phyloP scores from a whole-genome alignment of 768 basidiomycete genomes.

The Bullera alba region DNA sequence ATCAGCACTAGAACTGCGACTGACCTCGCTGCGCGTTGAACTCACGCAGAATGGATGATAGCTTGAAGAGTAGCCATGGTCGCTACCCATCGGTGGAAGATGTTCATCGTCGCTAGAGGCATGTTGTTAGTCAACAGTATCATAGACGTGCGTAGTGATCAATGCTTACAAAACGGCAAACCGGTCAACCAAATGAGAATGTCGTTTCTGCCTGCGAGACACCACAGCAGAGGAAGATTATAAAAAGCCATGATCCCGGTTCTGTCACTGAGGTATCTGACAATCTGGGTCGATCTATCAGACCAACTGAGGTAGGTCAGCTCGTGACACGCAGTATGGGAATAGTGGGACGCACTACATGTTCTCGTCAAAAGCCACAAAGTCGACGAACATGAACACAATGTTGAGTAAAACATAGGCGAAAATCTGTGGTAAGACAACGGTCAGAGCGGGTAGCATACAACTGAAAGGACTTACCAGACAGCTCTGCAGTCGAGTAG shows the following conservation, averaged over 20 bases:
- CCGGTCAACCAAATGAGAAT: conserved; percentile 25
- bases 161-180: conserved; percentile 30
- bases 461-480: conserved; percentile 9
- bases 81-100: conserved; percentile 27
- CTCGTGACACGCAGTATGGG: too few relatives aligned
- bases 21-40: too few relatives aligned
- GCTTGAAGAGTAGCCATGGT: conserved; percentile 13
- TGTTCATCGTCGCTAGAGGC: conserved; percentile 11
- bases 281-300: conserved; percentile 3
- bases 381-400: conserved; percentile 12
- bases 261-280: conserved; percentile 18
- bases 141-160: too few relatives aligned
- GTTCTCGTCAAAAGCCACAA: conserved; percentile 19
- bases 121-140: too few relatives aligned
- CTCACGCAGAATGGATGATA: conserved; percentile 18
- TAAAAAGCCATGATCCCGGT: conserved; percentile 29
- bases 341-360: conserved; percentile 18
- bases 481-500: conserved; percentile 16
- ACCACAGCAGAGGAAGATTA: conserved; percentile 27
- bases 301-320: too few relatives aligned
- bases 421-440: conserved; percentile 11
- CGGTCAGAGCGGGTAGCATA: not conserved
- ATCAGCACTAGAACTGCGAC: not conserved
- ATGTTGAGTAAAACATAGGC: conserved; percentile 18
- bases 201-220: conserved; percentile 24